These are phyloP conservation scores for Serpula lacrymans DNA, from an alignment of 768 basidiomycete species.

Conservation along the genomic window DNA sequence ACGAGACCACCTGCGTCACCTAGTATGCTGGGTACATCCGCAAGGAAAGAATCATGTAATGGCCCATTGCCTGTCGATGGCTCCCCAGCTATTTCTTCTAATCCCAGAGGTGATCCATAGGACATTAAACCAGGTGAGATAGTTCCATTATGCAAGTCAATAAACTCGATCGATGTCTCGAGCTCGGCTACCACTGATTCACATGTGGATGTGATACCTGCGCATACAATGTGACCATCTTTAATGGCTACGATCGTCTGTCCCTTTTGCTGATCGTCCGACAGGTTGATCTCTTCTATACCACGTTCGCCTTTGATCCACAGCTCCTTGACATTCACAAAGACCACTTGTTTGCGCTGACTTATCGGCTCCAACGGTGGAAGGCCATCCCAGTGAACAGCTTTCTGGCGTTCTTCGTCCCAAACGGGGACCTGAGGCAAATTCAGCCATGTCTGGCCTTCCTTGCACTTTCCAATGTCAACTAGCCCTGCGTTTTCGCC, in stretches of 20 bases:
- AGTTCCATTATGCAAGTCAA: constrained; percentile 62
- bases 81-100: constrained; percentile 67
- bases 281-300: too few species aligned
- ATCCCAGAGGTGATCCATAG: constrained; percentile 60
- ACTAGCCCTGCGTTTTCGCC: constrained; percentile 41
- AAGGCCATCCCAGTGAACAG: constrained; percentile 62
- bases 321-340: too few species aligned
- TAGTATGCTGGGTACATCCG: constrained; percentile 27
- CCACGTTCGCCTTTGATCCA: constrained; percentile 8
- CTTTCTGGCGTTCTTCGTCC: constrained; percentile 53
- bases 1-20: constrained; percentile 42
- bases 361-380: constrained; percentile 54
- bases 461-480: constrained; percentile 2
- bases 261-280: constrained; percentile 6
- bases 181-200: too few species aligned
- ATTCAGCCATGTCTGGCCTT: constrained; percentile 15
- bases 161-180: constrained; percentile 4
- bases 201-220: constrained; percentile 17
- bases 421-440: constrained; percentile 56
- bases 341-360: too few species aligned
- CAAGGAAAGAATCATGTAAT: constrained; percentile 46
- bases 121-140: constrained; percentile 60
- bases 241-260: constrained; percentile 43
- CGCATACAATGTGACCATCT: constrained; percentile 53
- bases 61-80: constrained; percentile 63